Evolutionary conservation across 2,329 filamentous ascomycete species (phyloP), one percentile per base, ranked within the genome.

Genomic region (Neofusicoccum umdonicola): DNA sequence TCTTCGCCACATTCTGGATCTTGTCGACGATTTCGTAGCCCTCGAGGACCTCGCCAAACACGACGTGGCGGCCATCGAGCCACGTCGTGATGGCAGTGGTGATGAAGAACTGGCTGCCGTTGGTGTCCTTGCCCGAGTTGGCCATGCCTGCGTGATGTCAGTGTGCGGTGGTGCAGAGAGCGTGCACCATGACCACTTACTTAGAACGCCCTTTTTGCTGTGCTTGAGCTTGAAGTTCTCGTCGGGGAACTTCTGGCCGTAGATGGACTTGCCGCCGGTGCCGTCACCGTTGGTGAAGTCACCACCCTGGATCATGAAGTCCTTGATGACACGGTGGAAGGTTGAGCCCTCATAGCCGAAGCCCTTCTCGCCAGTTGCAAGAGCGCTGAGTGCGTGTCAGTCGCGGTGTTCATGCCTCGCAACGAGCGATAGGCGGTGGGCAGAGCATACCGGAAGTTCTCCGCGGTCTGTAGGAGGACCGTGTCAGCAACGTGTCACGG

Each of bases 161-260:
- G 66, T 15, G 86, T 84, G 93, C 97, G 27, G 97, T 96, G 76
- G 90, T 90, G 72, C 92, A 92, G 13, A n/a, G 17, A 73, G 92
- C 91, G 82, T 96, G 96, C 79, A 92, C 92, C 93, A 96, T 81
- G 92, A 96, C 15, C 15, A 65, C 63, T 22, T 37, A 65, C 63
- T 65, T 71, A 97, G 86, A 72, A 93, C 85, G 83, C 89, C 91
- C 68, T 90, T 89, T 86, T 92, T 93, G 83, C 85, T 87, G 88
- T 96, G 92, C 79, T 93, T 93, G 76, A 94, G 85, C 88, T 95
- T 94, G 86, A 96, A 95, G 89, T 94, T 95, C 88, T 96, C 91
- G 74, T 96, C 91, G 69, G 87, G 80, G 82, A 95, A 95, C 81
- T 91, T 91, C 72, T 86, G 84, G 73, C 91, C 91, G 78, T 94